Base-by-base conservation (phyloP, 805 yeast species). In the Sugiyamaella chiloensis region DNA sequence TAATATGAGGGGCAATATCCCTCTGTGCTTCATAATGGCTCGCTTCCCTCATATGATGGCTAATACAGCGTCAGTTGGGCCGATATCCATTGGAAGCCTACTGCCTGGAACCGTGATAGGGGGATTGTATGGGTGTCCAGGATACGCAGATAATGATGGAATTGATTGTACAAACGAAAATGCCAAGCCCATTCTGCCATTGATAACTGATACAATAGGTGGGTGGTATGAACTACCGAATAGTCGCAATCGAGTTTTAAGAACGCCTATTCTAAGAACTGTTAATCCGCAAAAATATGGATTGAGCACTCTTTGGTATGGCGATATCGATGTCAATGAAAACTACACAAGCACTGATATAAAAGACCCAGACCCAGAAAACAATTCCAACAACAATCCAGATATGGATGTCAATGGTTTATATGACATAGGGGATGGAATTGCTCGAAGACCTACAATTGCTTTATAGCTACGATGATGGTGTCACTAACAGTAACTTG, bases 121-220 rank as follows among this genome's bases (percentile, higher is more conserved):
- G 2, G 60, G 56, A n/a, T 31, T 58, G 24, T 58, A 40, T 39
- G 44, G 31, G 27, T 58, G 61, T 37, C 54, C 54, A 6, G 55
- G 51, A 5, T 24, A 24, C 14, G 16, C 24, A 8, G 46, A 40
- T 20, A 52, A 49, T 29, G 48, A 50, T 21, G 53, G 49, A 11
- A 39, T 51, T 24, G 42, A 24, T 2, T 55, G 59, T 36, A 40
- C 29, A 5, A 36, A 42, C 11, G 39, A 16, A 24, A 46, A 56
- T 17, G 52, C 61, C 11, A 26, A 42, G 6, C 57, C 60, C 11
- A 20, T 53, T 9, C 19, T 27, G 5, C 57, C 60, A 8, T 40
- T 58, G 24, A 31, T 51, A 6, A 47, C 54, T 16, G 49, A 51
- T 11, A 40, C 51, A 2, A 42, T 30, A 5, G 29, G 48, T 11